Percentiles rank a stretch among this genome's conserved stretches.
phyloP scores from a whole-genome alignment of 371 early-diverging fungal genomes.

The Mucor circinelloides region DNA sequence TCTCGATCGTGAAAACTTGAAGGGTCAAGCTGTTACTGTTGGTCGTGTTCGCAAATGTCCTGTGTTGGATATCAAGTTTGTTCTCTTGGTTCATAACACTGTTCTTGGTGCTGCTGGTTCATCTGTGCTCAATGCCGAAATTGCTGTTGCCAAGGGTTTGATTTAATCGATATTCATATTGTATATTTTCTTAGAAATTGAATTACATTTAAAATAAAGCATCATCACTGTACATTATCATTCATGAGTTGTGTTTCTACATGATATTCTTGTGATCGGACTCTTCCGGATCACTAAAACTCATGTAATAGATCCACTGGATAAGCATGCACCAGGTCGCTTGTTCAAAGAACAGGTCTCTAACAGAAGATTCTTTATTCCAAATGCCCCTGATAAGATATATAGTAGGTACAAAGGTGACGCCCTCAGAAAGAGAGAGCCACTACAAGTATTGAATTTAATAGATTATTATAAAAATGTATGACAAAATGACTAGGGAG shows the following conservation, averaged over 20 bases:
- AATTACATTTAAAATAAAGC: neutral
- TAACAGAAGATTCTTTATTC: too few species aligned
- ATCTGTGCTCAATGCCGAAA: constrained; percentile 94
- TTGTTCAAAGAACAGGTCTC: too few species aligned
- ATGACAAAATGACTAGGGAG: neutral
- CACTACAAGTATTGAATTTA: neutral
- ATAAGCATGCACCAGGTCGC: too few species aligned
- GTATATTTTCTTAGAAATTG: neutral
- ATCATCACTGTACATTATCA: neutral
- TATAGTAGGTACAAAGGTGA: too few species aligned
- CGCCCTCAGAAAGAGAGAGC: neutral
- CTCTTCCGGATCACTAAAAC: neutral
- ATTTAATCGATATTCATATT: constrained; percentile 31
- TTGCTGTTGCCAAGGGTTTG: constrained; percentile 81
- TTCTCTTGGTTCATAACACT: constrained; percentile 92
- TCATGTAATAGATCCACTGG: neutral
- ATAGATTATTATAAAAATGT: neutral
- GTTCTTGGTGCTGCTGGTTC: constrained; percentile 96
- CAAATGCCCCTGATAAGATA: too few species aligned
- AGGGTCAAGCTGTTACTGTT: constrained; percentile 89
- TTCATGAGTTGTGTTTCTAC: neutral
- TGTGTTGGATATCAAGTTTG: constrained; percentile 89
- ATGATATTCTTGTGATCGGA: neutral
- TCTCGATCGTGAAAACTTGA: constrained; percentile 83
- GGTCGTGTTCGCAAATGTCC: constrained; percentile 87